phyloP scores from a whole-genome alignment of 352 stramenopile genomes.

The Globisporangium irregulare region DNA sequence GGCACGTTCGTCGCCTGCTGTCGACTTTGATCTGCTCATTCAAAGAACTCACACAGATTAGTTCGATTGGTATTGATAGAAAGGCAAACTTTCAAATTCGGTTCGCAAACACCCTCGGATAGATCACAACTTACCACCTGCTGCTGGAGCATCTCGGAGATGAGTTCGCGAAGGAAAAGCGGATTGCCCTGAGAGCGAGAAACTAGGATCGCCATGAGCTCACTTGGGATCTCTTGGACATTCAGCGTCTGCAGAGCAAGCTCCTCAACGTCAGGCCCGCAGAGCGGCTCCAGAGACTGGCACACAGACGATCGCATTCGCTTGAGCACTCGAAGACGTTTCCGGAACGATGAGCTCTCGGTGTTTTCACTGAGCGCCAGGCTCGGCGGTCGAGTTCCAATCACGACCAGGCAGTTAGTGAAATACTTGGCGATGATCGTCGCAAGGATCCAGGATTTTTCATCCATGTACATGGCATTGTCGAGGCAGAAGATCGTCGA shows the following conservation, averaged over 20 bases:
- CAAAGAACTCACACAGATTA: not conserved
- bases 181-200: constrained; percentile 80
- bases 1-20: constrained; percentile 49
- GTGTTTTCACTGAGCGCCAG: constrained; percentile 64
- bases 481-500: constrained; percentile 78
- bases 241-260: constrained; percentile 66
- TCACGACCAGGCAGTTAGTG: constrained; percentile 77
- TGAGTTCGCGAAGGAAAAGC: constrained; percentile 83
- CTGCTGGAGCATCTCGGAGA: constrained; percentile 75
- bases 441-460: constrained; percentile 80
- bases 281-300: constrained; percentile 51
- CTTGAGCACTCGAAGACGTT: constrained; percentile 73
- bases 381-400: constrained; percentile 69
- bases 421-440: constrained; percentile 85
- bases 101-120: not conserved
- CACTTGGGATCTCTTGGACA: constrained; percentile 49
- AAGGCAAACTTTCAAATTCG: not conserved
- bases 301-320: constrained; percentile 50
- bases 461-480: constrained; percentile 87
- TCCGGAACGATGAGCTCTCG: constrained; percentile 72
- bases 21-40: constrained; percentile 55
- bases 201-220: constrained; percentile 65
- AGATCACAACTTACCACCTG: constrained; percentile 43
- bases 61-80: not conserved
- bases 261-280: constrained; percentile 48